phyloP scores from a whole-genome alignment of 2,329 filamentous ascomycete species.

The Penicillium palitans region DNA sequence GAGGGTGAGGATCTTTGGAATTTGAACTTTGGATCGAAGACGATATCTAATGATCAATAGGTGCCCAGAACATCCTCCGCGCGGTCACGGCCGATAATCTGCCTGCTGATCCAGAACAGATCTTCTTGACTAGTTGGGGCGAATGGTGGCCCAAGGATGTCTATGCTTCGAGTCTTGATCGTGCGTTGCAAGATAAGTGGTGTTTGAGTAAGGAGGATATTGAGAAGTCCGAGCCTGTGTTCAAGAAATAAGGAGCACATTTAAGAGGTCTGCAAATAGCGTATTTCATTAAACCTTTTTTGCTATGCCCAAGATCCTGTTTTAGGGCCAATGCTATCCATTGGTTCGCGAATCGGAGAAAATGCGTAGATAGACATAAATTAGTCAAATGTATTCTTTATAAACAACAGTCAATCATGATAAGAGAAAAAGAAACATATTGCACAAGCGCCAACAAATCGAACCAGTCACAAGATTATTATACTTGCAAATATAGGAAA shows the following conservation, averaged over 20 bases:
- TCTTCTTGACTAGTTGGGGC: conserved; percentile 33
- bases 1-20: conserved; percentile 17
- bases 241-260: background rate
- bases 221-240: conserved; percentile 20
- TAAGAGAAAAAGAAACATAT: background rate
- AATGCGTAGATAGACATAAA: background rate
- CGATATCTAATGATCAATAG: conserved; percentile 13
- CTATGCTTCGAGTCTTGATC: conserved; percentile 23
- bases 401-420: no score
- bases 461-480: background rate
- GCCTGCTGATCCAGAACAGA: conserved; percentile 25
- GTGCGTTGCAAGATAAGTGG: conserved; percentile 26
- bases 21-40: background rate
- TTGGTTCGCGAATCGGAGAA: background rate
- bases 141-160: conserved; percentile 32
- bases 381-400: no score
- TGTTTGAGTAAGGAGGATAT: conserved; percentile 27
- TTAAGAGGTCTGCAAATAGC: background rate
- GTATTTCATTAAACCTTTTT: background rate
- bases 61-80: conserved; percentile 26
- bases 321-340: background rate
- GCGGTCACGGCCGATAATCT: conserved; percentile 21
- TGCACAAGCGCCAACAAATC: background rate
- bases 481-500: conserved; percentile 10
- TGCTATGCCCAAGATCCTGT: background rate